Base-by-base conservation (phyloP, 805 yeast genomes). In the Saccharomycopsis fermentans region DNA sequence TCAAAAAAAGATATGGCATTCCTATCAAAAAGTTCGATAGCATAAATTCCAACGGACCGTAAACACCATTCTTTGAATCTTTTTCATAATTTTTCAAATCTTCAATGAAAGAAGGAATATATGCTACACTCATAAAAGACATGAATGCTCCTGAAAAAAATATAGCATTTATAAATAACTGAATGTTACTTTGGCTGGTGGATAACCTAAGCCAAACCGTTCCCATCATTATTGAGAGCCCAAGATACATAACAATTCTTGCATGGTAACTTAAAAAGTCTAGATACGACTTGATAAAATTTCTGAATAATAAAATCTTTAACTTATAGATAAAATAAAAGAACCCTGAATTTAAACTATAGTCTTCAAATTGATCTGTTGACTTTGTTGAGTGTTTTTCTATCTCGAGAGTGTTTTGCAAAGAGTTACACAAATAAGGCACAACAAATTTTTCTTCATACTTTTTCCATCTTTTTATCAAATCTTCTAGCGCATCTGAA, bases 111-210 rank as follows among this genome's bases (percentile, higher is more conserved):
- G 57, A 39, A 12, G 47, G 47, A 21, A 39, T 39, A 21, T 39
- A 39, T 3, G 76, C 77, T 36, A 73, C 77, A 1, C 75, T 67
- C 77, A 73, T 73, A 60, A 73, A 73, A n/a, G 75, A 72, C 76
- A 73, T 73, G 63, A 74, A 74, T 9, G 77, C 77, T n/a, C 75
- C 76, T 17, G 73, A 70, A 63, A 73, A 74, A 66, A 74, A 74
- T 1, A 70, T 65, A 16, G 73, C 73, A 56, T 67, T 70, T 54
- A 68, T 70, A 58, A 66, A 69, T 12, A 69, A 69, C 60, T 69
- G 71, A 50, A 70, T 67, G 56, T 62, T 62, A 26, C 57, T 52
- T 56, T 70, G 72, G 3, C 55, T 48, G 34, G 60, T 55, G 4
- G 59, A 58, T 16, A 74, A 66, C n/a, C 73, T 67, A 34, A 70